Conservation (phyloP, 768 basidiomycete species). For the Xerocomus spinulosus region DNA sequence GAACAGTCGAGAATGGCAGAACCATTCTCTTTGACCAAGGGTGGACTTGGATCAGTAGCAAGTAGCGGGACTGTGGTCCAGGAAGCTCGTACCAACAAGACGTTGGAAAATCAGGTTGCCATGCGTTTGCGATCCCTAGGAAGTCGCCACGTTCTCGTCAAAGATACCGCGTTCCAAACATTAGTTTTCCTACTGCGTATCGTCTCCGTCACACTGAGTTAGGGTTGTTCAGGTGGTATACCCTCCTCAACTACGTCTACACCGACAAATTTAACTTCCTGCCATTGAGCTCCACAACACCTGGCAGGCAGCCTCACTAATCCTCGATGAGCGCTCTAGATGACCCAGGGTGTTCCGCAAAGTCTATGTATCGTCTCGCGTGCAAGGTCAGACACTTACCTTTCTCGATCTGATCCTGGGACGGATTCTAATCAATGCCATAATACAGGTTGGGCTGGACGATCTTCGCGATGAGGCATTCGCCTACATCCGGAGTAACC, state of each 20-base stretch:
- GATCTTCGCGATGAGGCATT: constrained; percentile 14
- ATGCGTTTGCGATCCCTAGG: constrained; percentile 13
- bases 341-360: constrained; percentile 33
- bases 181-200: not conserved
- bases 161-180: constrained; percentile 29
- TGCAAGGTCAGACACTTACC: constrained; percentile 27
- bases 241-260: constrained; percentile 38
- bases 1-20: constrained; percentile 5
- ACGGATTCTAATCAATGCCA: not conserved
- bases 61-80: constrained; percentile 6
- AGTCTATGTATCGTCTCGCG: constrained; percentile 44
- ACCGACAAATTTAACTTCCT: constrained; percentile 32
- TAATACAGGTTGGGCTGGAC: constrained; percentile 18
- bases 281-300: constrained; percentile 22
- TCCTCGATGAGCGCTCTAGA: constrained; percentile 7
- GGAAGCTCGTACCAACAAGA: not conserved
- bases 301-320: not conserved
- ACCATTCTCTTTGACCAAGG: not conserved
- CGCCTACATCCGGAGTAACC: constrained; percentile 9
- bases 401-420: not conserved
- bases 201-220: not conserved
- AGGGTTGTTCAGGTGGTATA: constrained; percentile 31
- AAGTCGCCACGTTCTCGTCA: constrained; percentile 25
- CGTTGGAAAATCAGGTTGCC: not conserved
- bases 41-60: not conserved